Evolutionary conservation across 2,329 filamentous ascomycete genomes (phyloP).

Genomic region (Arthroderma sp.): DNA sequence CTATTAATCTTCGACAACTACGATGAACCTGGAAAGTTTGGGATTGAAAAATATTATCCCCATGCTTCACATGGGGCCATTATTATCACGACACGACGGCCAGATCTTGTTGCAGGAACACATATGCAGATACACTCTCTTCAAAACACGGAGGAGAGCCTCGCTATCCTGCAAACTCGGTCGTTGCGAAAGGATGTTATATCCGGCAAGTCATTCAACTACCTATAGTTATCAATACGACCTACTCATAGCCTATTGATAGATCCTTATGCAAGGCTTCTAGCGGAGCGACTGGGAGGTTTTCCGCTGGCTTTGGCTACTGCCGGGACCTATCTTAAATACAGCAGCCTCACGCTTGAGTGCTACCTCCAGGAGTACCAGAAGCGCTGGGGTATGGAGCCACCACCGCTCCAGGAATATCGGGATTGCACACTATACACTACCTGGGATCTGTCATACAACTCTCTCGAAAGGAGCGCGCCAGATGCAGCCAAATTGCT

Average conservation of each 20-base stretch:
- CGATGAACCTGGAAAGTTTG: slow-evolving; percentile 11
- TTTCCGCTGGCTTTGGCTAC: slow-evolving; percentile 38
- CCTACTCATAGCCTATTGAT: background rate
- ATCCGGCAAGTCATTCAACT: background rate
- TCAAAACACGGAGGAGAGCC: background rate
- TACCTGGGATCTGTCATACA: slow-evolving; percentile 29
- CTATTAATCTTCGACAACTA: slow-evolving; percentile 23
- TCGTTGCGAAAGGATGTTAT: background rate
- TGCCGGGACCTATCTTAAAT: slow-evolving; percentile 35
- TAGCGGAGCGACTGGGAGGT: slow-evolving; percentile 29
- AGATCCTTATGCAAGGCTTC: slow-evolving; percentile 16
- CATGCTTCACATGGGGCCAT: slow-evolving; percentile 31
- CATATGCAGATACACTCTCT: background rate
- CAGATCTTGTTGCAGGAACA: background rate
- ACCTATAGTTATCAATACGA: background rate
- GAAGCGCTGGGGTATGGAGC: slow-evolving; percentile 15
- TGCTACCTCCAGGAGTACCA: slow-evolving; percentile 33
- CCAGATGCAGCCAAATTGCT: slow-evolving; percentile 26
- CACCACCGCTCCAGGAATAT: slow-evolving; percentile 18
- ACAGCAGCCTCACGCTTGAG: slow-evolving; percentile 16
- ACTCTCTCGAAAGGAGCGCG: slow-evolving; percentile 26
- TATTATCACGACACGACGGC: slow-evolving; percentile 25
- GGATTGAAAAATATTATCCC: slow-evolving; percentile 21
- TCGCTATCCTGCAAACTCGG: background rate
- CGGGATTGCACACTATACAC: slow-evolving; percentile 6